Percentiles rank a stretch among this genome's conserved stretches.
These are phyloP conservation scores for Thelephora ganbajun DNA, from an alignment of 768 basidiomycete genomes.

Conservation along the genomic window DNA sequence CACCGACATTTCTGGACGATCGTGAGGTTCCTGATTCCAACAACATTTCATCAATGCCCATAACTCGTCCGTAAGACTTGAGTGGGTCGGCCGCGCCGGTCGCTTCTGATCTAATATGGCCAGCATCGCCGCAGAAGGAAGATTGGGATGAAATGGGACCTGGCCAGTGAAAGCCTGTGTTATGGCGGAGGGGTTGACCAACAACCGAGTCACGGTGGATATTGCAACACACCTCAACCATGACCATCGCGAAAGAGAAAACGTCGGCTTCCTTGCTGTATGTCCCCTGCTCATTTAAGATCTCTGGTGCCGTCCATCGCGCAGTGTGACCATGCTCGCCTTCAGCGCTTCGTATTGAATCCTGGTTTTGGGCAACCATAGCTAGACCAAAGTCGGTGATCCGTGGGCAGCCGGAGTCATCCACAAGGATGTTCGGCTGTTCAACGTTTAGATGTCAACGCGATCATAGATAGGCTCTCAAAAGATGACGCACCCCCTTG, in stretches of 20 bases:
- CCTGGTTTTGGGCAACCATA: background rate
- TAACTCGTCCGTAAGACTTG: background rate
- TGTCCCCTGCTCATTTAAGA: background rate
- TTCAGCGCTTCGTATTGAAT: background rate
- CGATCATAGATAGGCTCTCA: background rate
- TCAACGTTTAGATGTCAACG: background rate
- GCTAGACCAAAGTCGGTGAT: background rate
- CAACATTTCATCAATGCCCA: background rate
- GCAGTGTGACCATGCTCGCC: background rate
- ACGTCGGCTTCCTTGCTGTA: background rate
- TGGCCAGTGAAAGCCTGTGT: no score
- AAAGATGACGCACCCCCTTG: conserved; percentile 7
- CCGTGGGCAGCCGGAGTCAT: background rate
- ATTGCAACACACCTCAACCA: background rate
- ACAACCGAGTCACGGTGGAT: background rate
- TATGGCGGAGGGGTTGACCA: no score
- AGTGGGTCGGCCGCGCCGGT: background rate
- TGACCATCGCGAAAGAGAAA: background rate
- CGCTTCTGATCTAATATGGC: background rate
- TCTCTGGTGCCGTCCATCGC: background rate
- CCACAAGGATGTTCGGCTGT: background rate
- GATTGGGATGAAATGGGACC: no score
- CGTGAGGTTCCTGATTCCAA: background rate
- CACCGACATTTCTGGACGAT: background rate
- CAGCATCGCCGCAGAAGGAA: no score